Evolutionary conservation across 352 stramenopile species (phyloP).

Genomic region (Pythium pectinolyticum): DNA sequence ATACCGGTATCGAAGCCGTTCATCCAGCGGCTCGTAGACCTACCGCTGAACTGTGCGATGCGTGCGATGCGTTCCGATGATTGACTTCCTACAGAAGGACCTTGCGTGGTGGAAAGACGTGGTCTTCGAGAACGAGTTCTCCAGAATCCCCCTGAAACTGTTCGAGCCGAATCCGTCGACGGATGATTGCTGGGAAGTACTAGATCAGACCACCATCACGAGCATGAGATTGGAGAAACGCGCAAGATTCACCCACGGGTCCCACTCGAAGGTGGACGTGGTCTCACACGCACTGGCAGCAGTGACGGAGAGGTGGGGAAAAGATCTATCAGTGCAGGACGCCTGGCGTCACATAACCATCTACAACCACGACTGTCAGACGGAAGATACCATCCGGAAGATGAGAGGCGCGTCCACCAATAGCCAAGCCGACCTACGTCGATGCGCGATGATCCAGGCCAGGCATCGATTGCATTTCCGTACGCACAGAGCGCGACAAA

Average conservation of each 20-base stretch:
- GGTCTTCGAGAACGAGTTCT: constrained; percentile 9
- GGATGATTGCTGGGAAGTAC: too few relatives aligned
- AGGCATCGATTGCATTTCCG: neutral
- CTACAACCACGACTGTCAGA: neutral
- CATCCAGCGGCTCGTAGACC: constrained; percentile 3
- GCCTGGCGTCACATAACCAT: neutral
- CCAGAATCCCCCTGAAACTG: neutral
- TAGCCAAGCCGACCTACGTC: neutral
- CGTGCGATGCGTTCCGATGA: neutral
- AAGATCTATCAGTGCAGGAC: neutral
- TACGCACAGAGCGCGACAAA: neutral
- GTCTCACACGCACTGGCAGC: neutral
- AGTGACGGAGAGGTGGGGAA: neutral
- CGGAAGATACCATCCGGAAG: neutral
- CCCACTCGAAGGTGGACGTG: neutral
- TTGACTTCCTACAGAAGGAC: constrained; percentile 3
- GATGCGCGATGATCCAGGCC: neutral
- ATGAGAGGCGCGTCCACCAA: constrained; percentile 3
- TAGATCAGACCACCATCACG: neutral
- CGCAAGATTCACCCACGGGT: neutral
- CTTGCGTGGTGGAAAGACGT: constrained; percentile 5
- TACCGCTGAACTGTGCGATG: neutral
- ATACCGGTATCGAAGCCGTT: constrained; percentile 8
- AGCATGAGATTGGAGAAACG: too few relatives aligned
- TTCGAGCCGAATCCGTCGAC: neutral